Percentiles rank a stretch among this genome's conserved stretches.
Evolutionary conservation across 2,329 filamentous ascomycete genomes (phyloP).

Genomic region (Blumeria graminis): DNA sequence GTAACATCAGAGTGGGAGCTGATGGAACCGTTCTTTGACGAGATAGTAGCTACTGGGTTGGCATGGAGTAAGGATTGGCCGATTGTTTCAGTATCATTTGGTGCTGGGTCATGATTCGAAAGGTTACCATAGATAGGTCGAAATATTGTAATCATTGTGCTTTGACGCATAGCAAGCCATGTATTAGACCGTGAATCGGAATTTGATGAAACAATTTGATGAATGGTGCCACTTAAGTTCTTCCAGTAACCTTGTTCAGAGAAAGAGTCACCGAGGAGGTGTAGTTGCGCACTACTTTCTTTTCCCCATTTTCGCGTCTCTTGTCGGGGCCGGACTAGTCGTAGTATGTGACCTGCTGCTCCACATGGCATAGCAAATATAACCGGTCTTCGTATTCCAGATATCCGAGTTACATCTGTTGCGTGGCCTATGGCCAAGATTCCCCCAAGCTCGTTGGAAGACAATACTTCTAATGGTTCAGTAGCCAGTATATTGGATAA

Average conservation of each 20-base stretch:
- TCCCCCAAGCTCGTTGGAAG: conserved; percentile 3
- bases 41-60: conserved; percentile 29
- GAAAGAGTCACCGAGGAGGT: conserved; percentile 6
- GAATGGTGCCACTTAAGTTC: conserved; percentile 19
- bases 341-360: conserved; percentile 13
- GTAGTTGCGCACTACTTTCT: conserved; percentile 7
- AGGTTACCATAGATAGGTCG: conserved; percentile 12
- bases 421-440: conserved; percentile 10
- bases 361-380: conserved; percentile 13
- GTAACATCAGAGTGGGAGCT: conserved; percentile 34
- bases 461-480: background rate
- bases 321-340: conserved; percentile 10
- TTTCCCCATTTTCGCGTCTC: conserved; percentile 12
- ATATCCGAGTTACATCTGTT: conserved; percentile 6
- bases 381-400: conserved; percentile 4
- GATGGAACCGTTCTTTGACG: conserved; percentile 26
- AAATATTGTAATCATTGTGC: conserved; percentile 20
- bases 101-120: conserved; percentile 3
- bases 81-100: conserved; percentile 4
- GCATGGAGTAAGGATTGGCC: conserved; percentile 27
- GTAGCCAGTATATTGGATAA: conserved; percentile 1
- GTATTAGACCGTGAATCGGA: conserved; percentile 15
- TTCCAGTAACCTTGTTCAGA: conserved; percentile 13
- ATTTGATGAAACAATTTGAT: conserved; percentile 22
- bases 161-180: conserved; percentile 23